A percentile compares a stretch with the other conserved stretches of the same genome.
These are phyloP conservation scores for Chaetomium fimeti DNA, from an alignment of 495 filamentous ascomycete species.

Conservation along the genomic window DNA sequence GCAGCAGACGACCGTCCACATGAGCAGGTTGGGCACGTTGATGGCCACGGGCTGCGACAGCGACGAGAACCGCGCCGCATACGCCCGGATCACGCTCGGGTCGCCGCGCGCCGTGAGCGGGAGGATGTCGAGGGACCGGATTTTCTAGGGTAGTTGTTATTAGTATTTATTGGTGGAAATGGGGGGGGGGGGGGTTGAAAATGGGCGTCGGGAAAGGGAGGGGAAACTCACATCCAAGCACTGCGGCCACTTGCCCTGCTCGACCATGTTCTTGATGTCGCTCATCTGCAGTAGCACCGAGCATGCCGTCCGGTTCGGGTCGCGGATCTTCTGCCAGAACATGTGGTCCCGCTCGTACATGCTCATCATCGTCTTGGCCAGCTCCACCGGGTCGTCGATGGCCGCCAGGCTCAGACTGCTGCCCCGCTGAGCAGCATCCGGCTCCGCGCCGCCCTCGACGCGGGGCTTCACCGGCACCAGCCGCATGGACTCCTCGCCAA, in stretches of 20 bases:
- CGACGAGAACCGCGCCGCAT: slow-evolving; percentile 71
- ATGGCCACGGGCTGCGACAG: slow-evolving; percentile 74
- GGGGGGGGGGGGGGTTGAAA: too few relatives aligned
- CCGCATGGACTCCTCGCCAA: slow-evolving; percentile 71
- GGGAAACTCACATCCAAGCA: slow-evolving; percentile 62
- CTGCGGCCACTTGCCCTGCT: slow-evolving; percentile 67
- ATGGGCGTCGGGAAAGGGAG: not conserved
- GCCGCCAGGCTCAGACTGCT: slow-evolving; percentile 77
- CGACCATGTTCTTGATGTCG: slow-evolving; percentile 69
- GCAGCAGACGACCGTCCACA: slow-evolving; percentile 89
- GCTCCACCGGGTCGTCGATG: slow-evolving; percentile 77
- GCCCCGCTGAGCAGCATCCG: slow-evolving; percentile 38
- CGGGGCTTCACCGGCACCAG: slow-evolving; percentile 77
- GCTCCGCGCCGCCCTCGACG: slow-evolving; percentile 32
- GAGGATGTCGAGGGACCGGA: slow-evolving; percentile 69
- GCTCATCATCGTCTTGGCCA: slow-evolving; percentile 74
- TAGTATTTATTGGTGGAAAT: not conserved
- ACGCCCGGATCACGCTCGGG: slow-evolving; percentile 67
- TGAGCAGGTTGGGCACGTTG: slow-evolving; percentile 82
- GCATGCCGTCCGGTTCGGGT: slow-evolving; percentile 66
- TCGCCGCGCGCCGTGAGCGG: slow-evolving; percentile 70
- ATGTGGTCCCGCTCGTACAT: slow-evolving; percentile 76
- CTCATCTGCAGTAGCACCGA: slow-evolving; percentile 73
- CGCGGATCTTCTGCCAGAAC: slow-evolving; percentile 66
- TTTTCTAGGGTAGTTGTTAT: slow-evolving; percentile 55